Evolutionary conservation across 352 stramenopile species (phyloP).

Genomic region (Thraustochytrium sp.): DNA sequence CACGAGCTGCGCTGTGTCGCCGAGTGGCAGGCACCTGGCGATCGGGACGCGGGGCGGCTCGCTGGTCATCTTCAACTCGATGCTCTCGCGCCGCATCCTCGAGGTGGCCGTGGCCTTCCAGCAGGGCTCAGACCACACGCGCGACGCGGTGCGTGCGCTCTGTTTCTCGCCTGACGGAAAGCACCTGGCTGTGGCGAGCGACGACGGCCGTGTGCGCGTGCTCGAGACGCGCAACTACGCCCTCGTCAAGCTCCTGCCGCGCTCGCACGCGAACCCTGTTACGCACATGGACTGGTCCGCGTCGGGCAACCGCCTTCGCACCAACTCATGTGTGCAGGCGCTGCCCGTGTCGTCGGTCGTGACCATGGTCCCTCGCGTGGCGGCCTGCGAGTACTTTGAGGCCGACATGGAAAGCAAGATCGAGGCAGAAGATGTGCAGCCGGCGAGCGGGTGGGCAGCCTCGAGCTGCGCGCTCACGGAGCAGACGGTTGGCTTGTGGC

Average conservation of each 20-base stretch:
- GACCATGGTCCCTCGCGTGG: background rate
- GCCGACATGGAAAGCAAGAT: background rate
- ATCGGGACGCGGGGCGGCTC: background rate
- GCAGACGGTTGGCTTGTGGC: background rate
- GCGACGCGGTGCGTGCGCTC: background rate
- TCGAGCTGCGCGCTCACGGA: background rate
- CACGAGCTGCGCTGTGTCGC: background rate
- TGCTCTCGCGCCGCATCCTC: background rate
- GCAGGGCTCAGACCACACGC: background rate
- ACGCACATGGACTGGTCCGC: constrained; percentile 17
- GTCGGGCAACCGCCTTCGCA: background rate
- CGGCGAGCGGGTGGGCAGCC: too few species aligned
- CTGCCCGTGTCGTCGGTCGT: background rate
- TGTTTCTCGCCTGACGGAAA: background rate
- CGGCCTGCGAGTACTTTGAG: background rate
- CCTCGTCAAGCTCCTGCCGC: background rate
- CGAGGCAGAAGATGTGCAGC: too few species aligned
- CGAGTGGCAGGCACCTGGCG: background rate
- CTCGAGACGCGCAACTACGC: constrained; percentile 26
- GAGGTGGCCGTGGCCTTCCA: background rate
- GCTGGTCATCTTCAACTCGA: background rate
- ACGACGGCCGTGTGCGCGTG: background rate
- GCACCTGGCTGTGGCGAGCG: background rate
- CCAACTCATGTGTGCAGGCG: background rate
- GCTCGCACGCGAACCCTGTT: background rate